phyloP scores from a whole-genome alignment of 2,329 filamentous ascomycete species.

The Taxawa tesnikishii region DNA sequence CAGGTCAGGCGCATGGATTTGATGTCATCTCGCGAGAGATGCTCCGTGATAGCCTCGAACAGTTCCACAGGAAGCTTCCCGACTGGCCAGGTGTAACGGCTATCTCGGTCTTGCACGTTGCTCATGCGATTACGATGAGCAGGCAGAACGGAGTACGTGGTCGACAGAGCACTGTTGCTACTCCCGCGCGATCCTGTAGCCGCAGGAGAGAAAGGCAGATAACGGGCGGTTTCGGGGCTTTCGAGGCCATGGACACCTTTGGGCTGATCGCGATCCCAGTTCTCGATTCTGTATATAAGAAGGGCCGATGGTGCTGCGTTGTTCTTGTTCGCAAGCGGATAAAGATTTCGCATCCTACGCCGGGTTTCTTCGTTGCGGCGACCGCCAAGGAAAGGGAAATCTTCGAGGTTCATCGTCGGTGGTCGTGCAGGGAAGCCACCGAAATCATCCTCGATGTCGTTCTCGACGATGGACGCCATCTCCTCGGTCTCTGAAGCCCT shows the following conservation, averaged over 20 bases:
- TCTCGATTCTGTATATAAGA: neutral
- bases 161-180: neutral
- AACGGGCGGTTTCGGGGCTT: neutral
- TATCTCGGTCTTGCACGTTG: neutral
- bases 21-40: slow-evolving; percentile 46
- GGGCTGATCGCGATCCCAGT: too few species aligned
- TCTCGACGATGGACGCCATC: neutral
- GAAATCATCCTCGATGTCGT: neutral
- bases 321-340: neutral
- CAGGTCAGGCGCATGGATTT: slow-evolving; percentile 50
- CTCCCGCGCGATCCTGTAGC: neutral
- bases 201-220: slow-evolving; percentile 1
- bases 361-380: neutral
- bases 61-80: slow-evolving; percentile 47
- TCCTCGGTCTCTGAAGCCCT: neutral
- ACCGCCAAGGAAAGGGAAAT: neutral
- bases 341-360: neutral
- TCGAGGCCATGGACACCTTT: neutral
- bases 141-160: neutral
- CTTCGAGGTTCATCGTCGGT: neutral
- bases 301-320: neutral
- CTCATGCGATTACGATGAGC: neutral
- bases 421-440: neutral
- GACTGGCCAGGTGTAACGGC: slow-evolving; percentile 26
- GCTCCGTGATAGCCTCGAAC: slow-evolving; percentile 43